A percentile compares a stretch with the other conserved stretches of the same genome.
Conservation (phyloP, 495 filamentous ascomycete species). For the Xylaria intraflava region DNA sequence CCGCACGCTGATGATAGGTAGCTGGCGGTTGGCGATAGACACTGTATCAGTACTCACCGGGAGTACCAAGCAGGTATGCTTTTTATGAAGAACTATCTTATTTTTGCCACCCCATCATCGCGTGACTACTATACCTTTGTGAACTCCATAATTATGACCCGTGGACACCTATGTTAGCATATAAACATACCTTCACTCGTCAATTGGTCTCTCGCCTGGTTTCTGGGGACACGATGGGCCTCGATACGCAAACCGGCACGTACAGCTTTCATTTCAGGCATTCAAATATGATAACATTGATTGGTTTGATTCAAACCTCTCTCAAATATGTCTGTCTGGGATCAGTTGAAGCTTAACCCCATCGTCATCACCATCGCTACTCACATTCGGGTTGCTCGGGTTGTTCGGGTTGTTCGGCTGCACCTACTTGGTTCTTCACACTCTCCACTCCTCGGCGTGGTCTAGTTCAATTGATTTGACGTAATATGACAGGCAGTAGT, state of each 20-base stretch:
- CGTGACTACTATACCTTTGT: not conserved
- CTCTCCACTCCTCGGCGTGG: not conserved
- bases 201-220: not conserved
- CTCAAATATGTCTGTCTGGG: not conserved
- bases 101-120: not conserved
- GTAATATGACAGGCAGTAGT: not conserved
- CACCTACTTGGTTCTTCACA: not conserved
- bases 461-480: not conserved
- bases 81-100: too few relatives aligned
- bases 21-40: not conserved
- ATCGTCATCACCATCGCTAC: not conserved
- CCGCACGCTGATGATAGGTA: not conserved
- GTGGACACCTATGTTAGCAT: not conserved
- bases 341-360: not conserved
- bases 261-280: not conserved
- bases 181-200: not conserved
- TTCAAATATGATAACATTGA: not conserved
- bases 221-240: not conserved
- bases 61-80: too few relatives aligned
- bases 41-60: too few relatives aligned
- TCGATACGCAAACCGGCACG: not conserved
- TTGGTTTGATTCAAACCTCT: conserved; percentile 3
- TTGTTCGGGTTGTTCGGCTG: too few relatives aligned
- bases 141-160: not conserved
- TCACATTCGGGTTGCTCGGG: not conserved